A percentile compares a stretch with the other conserved stretches of the same genome.
These are phyloP conservation scores for Xylariaceae sp. DNA, from an alignment of 2,329 filamentous ascomycete genomes.

Conservation along the genomic window DNA sequence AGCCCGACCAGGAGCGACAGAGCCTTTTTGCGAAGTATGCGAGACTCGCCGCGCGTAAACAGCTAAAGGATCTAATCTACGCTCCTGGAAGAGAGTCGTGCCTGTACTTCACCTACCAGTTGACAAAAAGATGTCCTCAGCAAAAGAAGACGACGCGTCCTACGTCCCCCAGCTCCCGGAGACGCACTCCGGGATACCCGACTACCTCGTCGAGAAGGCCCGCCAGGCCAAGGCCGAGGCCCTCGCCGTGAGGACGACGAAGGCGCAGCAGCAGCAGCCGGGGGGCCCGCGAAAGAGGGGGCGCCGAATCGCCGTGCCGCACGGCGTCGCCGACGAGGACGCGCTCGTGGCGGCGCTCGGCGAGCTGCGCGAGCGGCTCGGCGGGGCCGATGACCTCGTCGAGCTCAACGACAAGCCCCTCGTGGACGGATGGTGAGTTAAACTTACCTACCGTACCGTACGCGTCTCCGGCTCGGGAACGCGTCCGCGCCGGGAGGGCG, in stretches of 20 bases:
- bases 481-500: too few relatives aligned
- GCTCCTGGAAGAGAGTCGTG: too few relatives aligned
- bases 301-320: constrained; percentile 31
- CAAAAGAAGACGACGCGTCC: constrained; percentile 18
- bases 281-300: constrained; percentile 21
- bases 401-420: constrained; percentile 34
- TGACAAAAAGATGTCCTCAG: constrained; percentile 4
- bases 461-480: too few relatives aligned
- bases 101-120: background rate
- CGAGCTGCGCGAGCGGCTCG: constrained; percentile 28
- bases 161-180: constrained; percentile 28
- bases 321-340: constrained; percentile 27
- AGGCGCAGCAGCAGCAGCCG: too few relatives aligned
- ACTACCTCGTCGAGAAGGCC: constrained; percentile 29
- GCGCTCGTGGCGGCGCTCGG: constrained; percentile 26
- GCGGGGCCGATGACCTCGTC: constrained; percentile 30
- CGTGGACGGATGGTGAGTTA: constrained; percentile 30
- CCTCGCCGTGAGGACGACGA: constrained; percentile 28
- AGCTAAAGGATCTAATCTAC: too few relatives aligned
- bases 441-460: too few relatives aligned
- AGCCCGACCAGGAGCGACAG: too few relatives aligned
- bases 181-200: constrained; percentile 32
- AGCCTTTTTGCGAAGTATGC: too few relatives aligned
- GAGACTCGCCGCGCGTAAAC: too few relatives aligned
- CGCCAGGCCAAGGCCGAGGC: constrained; percentile 23